Evolutionary conservation across 75 land plant species (phyloP), one percentile per base, ranked within the genome.

Genomic region (Picea sitchensis): DNA sequence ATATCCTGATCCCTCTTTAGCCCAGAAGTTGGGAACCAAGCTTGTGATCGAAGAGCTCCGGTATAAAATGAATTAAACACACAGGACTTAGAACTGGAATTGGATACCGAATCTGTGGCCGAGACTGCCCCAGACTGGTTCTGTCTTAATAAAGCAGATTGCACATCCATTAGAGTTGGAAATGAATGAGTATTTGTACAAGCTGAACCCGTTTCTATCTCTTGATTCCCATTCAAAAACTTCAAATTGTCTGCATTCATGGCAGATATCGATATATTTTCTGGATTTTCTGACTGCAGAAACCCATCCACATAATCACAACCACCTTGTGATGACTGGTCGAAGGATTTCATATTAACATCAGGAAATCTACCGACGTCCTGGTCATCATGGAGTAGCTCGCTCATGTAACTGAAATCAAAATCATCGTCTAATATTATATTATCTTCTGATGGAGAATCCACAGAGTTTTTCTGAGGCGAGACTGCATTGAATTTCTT

Each of bases 151-250:
- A 89, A 79, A 5, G 91, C 93, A 59, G 78, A 85, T 75, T 92
- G 86, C 11, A 90, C 83, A 67, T 92, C 91, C 54, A 78, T 75
- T 1, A 90, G 73, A 4, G 90, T 90, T 21, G 90, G 94, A 18
- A 91, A 88, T 0, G 90, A 82, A 64, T 82, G 71, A 77, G 56
- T 61, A 47, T 18, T 47, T 44, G 18, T 75, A 65, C 59, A 23
- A 3, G 7, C 38, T 57, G 17, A 73, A 32, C 21, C 23, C 31
- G 62, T 72, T 82, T 18, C 18, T 4, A 17, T 60, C n/a, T 60
- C 44, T 69, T 2, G 21, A 69, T 67, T 15, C 36, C 44, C 71
- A 71, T 71, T n/a, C 14, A 44, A 71, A 38, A 2, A 5, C 15
- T 38, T 18, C 20, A 17, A 8, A 14, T 20, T 23, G 2, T 13